Evolutionary conservation across 768 basidiomycete genomes (phyloP).

Genomic region (Podaxis sp.): DNA sequence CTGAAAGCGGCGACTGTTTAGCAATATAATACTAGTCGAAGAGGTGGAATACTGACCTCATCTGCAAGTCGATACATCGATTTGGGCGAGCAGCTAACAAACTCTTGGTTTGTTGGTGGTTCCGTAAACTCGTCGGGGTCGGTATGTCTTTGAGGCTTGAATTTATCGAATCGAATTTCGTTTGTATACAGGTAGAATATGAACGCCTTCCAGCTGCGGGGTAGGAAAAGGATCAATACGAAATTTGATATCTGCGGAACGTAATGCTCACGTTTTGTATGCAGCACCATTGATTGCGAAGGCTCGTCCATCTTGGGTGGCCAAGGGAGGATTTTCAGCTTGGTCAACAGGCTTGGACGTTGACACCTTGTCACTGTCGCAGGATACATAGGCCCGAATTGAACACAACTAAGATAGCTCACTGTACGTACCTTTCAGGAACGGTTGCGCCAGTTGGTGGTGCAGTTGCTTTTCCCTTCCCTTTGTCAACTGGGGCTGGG

Average conservation of each 20-base stretch:
- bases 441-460: neutral
- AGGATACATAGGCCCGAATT: neutral
- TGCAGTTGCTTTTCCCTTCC: neutral
- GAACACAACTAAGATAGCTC: too few relatives aligned
- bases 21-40: neutral
- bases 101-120: neutral
- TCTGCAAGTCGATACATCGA: slow-evolving; percentile 36
- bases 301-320: neutral
- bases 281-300: slow-evolving; percentile 8
- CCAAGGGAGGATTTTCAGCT: neutral
- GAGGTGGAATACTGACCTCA: neutral
- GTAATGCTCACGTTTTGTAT: slow-evolving; percentile 2
- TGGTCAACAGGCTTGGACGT: neutral
- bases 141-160: neutral
- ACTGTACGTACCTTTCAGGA: neutral
- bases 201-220: slow-evolving; percentile 10
- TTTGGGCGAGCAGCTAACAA: slow-evolving; percentile 29
- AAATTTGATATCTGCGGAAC: neutral
- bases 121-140: neutral
- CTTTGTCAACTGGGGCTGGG: neutral
- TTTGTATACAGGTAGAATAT: slow-evolving; percentile 10
- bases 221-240: neutral
- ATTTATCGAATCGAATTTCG: slow-evolving; percentile 9
- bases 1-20: neutral
- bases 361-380: neutral